Conservation (phyloP, 495 filamentous ascomycete genomes). For the Aspergillus nanangensis region DNA sequence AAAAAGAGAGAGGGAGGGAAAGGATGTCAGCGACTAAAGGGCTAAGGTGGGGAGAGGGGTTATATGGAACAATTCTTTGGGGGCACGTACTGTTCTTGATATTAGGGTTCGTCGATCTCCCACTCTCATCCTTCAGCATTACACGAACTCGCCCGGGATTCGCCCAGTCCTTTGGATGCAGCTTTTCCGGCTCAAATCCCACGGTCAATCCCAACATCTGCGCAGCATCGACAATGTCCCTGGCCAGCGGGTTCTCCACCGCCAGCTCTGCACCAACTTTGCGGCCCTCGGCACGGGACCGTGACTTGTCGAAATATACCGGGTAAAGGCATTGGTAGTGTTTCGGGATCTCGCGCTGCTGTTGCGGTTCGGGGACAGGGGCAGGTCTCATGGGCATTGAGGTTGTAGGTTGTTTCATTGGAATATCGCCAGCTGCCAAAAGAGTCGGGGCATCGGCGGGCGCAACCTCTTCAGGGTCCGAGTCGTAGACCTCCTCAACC, state of each 20-base stretch:
- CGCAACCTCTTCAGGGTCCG: constrained; percentile 70
- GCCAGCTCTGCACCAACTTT: constrained; percentile 68
- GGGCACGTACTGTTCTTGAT: constrained; percentile 82
- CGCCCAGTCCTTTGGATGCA: constrained; percentile 94
- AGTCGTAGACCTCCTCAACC: constrained; percentile 86
- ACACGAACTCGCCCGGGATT: constrained; percentile 90
- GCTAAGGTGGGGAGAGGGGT: too few species aligned
- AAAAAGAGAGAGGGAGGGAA: too few species aligned
- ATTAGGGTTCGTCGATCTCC: constrained; percentile 38
- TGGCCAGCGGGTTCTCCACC: constrained; percentile 79
- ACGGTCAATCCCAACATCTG: constrained; percentile 65
- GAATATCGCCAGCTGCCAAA: too few species aligned
- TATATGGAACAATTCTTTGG: too few species aligned
- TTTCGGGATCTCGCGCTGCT: constrained; percentile 57
- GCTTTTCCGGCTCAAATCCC: constrained; percentile 85
- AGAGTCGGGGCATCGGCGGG: constrained; percentile 57
- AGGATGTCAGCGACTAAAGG: too few species aligned
- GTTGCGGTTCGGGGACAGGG: constrained; percentile 30
- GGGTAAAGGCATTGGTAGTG: constrained; percentile 89
- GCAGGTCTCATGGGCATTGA: constrained; percentile 33
- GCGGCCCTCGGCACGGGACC: constrained; percentile 72
- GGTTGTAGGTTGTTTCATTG: too few species aligned
- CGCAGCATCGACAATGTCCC: constrained; percentile 84
- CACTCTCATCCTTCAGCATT: constrained; percentile 57
- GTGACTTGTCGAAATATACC: constrained; percentile 80